Percentiles rank a stretch among this genome's conserved stretches.
These are phyloP conservation scores for Tulasnella sp. DNA, from an alignment of 768 basidiomycete genomes.

Conservation along the genomic window DNA sequence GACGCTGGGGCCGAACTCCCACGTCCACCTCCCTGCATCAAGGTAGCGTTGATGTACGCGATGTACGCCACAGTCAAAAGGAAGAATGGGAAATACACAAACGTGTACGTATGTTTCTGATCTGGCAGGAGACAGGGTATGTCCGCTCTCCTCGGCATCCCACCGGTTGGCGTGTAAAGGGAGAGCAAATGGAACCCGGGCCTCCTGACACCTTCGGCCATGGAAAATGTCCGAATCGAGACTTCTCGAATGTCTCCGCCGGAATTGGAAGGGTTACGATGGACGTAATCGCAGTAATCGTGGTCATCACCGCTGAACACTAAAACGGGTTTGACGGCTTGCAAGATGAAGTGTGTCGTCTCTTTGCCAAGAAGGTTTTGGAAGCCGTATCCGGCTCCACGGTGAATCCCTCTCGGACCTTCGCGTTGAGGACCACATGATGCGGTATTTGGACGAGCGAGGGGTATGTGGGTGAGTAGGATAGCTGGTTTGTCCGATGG, in stretches of 20 bases:
- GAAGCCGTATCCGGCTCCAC: conserved; percentile 77
- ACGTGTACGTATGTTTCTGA: conserved; percentile 76
- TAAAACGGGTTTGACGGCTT: conserved; percentile 63
- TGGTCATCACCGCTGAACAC: conserved; percentile 94
- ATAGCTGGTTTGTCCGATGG: conserved; percentile 56
- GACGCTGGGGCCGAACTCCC: too few relatives aligned
- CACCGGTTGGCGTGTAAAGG: conserved; percentile 52
- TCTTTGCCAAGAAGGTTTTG: conserved; percentile 75
- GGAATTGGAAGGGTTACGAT: conserved; percentile 45
- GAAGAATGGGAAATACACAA: conserved; percentile 69
- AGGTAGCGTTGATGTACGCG: conserved; percentile 29
- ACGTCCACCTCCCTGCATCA: not conserved
- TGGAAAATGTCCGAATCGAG: conserved; percentile 87
- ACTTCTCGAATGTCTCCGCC: conserved; percentile 62
- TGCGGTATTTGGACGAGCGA: conserved; percentile 68
- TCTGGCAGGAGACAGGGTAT: conserved; percentile 79
- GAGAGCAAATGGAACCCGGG: conserved; percentile 93
- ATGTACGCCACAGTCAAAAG: conserved; percentile 56
- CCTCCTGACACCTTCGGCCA: conserved; percentile 80
- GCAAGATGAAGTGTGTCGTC: conserved; percentile 67
- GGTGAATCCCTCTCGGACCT: conserved; percentile 63
- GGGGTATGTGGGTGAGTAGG: conserved; percentile 87
- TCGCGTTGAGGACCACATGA: conserved; percentile 81
- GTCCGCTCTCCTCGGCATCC: conserved; percentile 56
- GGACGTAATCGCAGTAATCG: conserved; percentile 86